These are phyloP conservation scores for Withania somnifera DNA, from an alignment of 305 asterid species.

Conservation along the genomic window DNA sequence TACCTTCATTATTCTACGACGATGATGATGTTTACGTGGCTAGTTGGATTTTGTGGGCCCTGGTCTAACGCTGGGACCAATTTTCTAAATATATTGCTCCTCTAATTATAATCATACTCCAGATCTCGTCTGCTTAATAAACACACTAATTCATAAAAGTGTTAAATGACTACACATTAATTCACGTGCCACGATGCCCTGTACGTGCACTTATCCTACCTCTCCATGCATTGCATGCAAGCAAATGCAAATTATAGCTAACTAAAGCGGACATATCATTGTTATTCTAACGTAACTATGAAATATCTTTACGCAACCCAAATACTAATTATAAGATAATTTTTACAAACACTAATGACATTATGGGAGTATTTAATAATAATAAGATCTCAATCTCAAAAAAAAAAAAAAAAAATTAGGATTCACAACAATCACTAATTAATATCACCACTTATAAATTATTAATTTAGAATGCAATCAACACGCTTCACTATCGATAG, in stretches of 20 bases:
- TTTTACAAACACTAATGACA: not conserved
- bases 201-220: conserved; percentile 10
- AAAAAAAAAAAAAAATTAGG: no score
- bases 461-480: no score
- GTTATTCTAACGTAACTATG: not conserved
- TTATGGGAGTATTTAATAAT: not conserved
- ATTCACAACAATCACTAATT: no score
- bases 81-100: conserved; percentile 12
- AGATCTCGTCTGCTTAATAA: conserved; percentile 19
- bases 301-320: not conserved
- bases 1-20: not conserved
- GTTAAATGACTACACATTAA: conserved; percentile 30
- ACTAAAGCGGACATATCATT: not conserved
- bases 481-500: no score
- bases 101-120: not conserved
- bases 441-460: not conserved
- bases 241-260: conserved; percentile 1
- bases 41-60: conserved; percentile 29
- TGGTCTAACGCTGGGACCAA: not conserved
- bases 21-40: not conserved
- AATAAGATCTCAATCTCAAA: no score
- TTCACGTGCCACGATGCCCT: conserved; percentile 41
- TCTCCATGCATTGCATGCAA: conserved; percentile 16
- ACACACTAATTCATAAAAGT: conserved; percentile 11
- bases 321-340: no score